Conservation (phyloP, 2,329 filamentous ascomycete species). For the Knufia fluminis region DNA sequence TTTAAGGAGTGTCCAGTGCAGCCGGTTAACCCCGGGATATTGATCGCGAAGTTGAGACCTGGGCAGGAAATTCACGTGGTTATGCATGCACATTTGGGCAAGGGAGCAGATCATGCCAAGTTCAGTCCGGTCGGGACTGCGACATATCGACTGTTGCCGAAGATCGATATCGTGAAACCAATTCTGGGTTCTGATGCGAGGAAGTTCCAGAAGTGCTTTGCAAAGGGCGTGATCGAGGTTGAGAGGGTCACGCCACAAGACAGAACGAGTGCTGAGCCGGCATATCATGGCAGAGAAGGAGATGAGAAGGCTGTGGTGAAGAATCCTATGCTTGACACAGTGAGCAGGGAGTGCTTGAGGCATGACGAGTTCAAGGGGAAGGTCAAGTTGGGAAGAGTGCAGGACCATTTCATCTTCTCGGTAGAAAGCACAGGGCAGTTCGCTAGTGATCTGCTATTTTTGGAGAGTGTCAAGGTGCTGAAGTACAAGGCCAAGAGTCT, state of each 20-base stretch:
- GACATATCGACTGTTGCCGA: constrained; percentile 80
- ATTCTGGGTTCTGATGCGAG: constrained; percentile 79
- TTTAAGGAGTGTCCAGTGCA: constrained; percentile 56
- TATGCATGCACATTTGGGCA: constrained; percentile 91
- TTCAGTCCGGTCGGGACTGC: constrained; percentile 95
- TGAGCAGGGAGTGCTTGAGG: constrained; percentile 83
- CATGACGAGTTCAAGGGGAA: constrained; percentile 92
- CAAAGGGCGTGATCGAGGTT: constrained; percentile 73
- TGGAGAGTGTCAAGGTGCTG: constrained; percentile 76
- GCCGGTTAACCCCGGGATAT: constrained; percentile 80
- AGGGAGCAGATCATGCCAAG: constrained; percentile 90
- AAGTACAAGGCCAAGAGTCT: constrained; percentile 65
- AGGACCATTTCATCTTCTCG: constrained; percentile 96
- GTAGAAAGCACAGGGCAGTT: constrained; percentile 94
- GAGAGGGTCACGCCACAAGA: constrained; percentile 63
- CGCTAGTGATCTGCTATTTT: constrained; percentile 84
- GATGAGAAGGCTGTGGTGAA: constrained; percentile 79
- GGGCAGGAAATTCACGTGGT: constrained; percentile 77
- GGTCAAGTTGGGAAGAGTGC: constrained; percentile 79
- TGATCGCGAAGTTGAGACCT: constrained; percentile 88
- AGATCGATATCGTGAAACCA: constrained; percentile 72
- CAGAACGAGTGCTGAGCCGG: constrained; percentile 48
- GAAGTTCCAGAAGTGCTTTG: constrained; percentile 87
- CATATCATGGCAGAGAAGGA: constrained; percentile 65
- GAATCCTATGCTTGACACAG: constrained; percentile 87